phyloP scores from a whole-genome alignment of 495 filamentous ascomycete genomes.

The Aspergillus taichungensis region DNA sequence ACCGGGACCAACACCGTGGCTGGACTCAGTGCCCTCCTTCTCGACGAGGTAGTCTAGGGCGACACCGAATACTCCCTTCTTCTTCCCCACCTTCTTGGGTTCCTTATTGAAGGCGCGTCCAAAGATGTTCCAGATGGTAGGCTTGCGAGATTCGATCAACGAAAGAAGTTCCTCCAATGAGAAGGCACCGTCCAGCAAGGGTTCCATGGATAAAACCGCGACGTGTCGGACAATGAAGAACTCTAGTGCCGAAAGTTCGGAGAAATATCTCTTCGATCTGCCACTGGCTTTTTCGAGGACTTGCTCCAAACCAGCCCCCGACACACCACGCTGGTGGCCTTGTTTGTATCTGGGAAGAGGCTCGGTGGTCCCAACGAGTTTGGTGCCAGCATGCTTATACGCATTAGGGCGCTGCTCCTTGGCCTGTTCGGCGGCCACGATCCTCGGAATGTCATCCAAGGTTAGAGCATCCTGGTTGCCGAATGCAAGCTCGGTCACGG shows the following conservation, averaged over 20 bases:
- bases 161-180: conserved; percentile 89
- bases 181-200: conserved; percentile 81
- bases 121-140: conserved; percentile 95
- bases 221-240: conserved; percentile 96
- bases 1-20: conserved; percentile 88
- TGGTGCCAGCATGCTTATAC: conserved; percentile 63
- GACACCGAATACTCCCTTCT: conserved; percentile 91
- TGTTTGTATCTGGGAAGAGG: conserved; percentile 60
- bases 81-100: conserved; percentile 67
- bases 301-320: conserved; percentile 49
- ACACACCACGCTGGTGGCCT: conserved; percentile 73
- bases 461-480: conserved; percentile 87
- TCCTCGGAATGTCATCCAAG: conserved; percentile 93
- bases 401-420: conserved; percentile 85
- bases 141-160: conserved; percentile 87
- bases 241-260: conserved; percentile 88
- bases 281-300: conserved; percentile 18
- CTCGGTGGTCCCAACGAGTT: conserved; percentile 54
- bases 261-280: conserved; percentile 76
- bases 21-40: conserved; percentile 89
- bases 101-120: conserved; percentile 90
- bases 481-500: conserved; percentile 68
- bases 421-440: conserved; percentile 92
- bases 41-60: conserved; percentile 76
- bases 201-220: conserved; percentile 91